Evolutionary conservation across 225 moss, liverwort and hornwort species (phyloP), one percentile per base, ranked within the genome.

Genomic region (Straminergon stramineum): DNA sequence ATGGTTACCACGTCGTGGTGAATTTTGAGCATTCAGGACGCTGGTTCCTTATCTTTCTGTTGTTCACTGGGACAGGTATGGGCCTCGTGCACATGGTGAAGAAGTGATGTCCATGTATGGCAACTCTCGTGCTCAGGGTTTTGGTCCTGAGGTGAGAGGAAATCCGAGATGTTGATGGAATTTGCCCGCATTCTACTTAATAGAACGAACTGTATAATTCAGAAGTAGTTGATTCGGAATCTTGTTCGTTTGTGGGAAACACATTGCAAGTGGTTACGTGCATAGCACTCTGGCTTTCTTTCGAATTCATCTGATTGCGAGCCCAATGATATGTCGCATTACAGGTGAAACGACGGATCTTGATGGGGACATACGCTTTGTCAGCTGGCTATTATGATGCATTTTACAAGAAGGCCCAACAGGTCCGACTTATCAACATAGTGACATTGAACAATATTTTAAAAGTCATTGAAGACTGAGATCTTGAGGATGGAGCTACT

Each of bases 371-470:
- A 14, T 97, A 99, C 75, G 97, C 99, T 27, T 92, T 99, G 84
- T 99, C 99, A 91, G 96, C 99, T 52, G 99, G 99, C 41, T 97
- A 96, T 64, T 99, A 99, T 83, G 97, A 99, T 92, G 99, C 99
- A 55, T 99, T 95, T 74, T 99, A 97, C 92, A 99, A 99, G 90
- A 95, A 97, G 85, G 96, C 99, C 51, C 99, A 99, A 93, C 99
- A 99, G 95, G 96, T 97, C 51, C 64, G 82, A 57, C 68, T 85
- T 75, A 69, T 77, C 78, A 78, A 69, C 63, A 82, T 22, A 53
- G 30, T 26, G 79, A 30, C 61, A 56, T 53, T 68, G 41, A 66
- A 83, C 48, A 64, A 27, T 11, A 58, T 51, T 62, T 68, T 43
- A 78, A 15, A 23, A 83, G 32, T 71, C 61, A 26, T 45, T 75